Evolutionary conservation across 345 rosid genomes (phyloP).

Genomic region (Noccaea bulbosa): DNA sequence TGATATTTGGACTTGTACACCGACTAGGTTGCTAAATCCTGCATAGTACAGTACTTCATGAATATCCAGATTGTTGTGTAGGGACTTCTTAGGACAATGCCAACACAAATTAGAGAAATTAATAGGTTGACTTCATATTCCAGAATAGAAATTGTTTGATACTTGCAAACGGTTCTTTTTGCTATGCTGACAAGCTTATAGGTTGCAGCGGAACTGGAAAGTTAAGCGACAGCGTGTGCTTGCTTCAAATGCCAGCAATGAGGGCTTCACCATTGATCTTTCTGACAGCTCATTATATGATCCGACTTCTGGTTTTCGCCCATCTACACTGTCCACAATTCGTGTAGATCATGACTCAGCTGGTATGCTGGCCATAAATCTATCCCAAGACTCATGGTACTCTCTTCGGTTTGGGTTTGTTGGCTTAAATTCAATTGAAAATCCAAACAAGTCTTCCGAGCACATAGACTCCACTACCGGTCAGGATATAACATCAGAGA

Average conservation of each 20-base stretch:
- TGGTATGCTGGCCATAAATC: constrained; percentile 88
- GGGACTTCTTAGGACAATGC: not conserved
- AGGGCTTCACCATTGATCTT: constrained; percentile 87
- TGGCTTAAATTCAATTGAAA: constrained; percentile 49
- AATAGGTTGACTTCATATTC: constrained; percentile 19
- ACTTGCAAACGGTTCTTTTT: not conserved
- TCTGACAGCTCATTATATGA: constrained; percentile 67
- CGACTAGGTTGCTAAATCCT: not conserved
- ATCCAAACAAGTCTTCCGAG: constrained; percentile 44
- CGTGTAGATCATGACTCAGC: constrained; percentile 83
- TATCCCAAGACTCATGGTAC: constrained; percentile 73
- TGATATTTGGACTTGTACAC: not conserved
- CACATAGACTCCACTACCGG: constrained; percentile 30
- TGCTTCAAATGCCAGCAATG: constrained; percentile 63
- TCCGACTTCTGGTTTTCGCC: constrained; percentile 53
- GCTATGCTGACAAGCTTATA: constrained; percentile 45
- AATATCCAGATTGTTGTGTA: constrained; percentile 13
- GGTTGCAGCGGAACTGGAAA: constrained; percentile 99
- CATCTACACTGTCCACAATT: constrained; percentile 68
- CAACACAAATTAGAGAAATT: not conserved
- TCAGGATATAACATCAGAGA: constrained; percentile 46
- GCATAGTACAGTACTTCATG: constrained; percentile 4
- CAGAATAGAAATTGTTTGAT: constrained; percentile 2
- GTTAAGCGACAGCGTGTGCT: constrained; percentile 86
- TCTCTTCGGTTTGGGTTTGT: constrained; percentile 80